Base-by-base conservation (phyloP, 495 filamentous ascomycete genomes). In the Tuber brumale region DNA sequence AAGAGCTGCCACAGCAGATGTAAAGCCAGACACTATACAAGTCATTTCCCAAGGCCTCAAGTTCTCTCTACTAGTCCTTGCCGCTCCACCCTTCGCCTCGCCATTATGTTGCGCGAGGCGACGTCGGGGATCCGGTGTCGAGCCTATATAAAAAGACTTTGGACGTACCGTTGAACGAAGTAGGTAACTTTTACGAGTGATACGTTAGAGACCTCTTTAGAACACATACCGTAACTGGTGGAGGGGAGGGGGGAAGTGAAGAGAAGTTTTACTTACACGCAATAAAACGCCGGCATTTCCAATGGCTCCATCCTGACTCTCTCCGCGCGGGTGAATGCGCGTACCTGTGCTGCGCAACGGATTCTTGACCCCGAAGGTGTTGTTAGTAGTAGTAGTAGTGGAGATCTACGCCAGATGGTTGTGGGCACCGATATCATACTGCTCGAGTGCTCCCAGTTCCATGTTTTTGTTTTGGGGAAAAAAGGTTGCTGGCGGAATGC, bases 41-140 rank as follows among this genome's bases (percentile, higher is more conserved):
- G 90, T 87, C 94, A 99, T 97, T 82, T 98, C 93, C 95, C 96
- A 98, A 0, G 96, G 95, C 72, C 92, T 87, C 70, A 92, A 83
- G n/a, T 82, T 87, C 19, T 81, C 83, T 27, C 87, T 86, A n/a
- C 88, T 87, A 7, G 95, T 99, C 41, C 89, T 87, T 44, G 86
- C 87, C 44, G 95, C 95, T 42, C 95, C 95, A 69, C 95, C 95
- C 79, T 88, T 91, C 16, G 86, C 84, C 23, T 87, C 80, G 39
- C 95, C 95, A 84, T 99, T 99, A 84, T 99, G 95, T 83, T 99
- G 95, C 39, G 88, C 87, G 14, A 97, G 87, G 1, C 95, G 92
- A 66, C 95, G 87, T 72, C 86, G 86, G 23, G 95, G 96, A 82
- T 97, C 89, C 0, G 95, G 94, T 0, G 95, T 99, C 14, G 92